These are phyloP conservation scores for Talaromyces sp. DNA, from an alignment of 2,329 filamentous ascomycete genomes.

Conservation along the genomic window DNA sequence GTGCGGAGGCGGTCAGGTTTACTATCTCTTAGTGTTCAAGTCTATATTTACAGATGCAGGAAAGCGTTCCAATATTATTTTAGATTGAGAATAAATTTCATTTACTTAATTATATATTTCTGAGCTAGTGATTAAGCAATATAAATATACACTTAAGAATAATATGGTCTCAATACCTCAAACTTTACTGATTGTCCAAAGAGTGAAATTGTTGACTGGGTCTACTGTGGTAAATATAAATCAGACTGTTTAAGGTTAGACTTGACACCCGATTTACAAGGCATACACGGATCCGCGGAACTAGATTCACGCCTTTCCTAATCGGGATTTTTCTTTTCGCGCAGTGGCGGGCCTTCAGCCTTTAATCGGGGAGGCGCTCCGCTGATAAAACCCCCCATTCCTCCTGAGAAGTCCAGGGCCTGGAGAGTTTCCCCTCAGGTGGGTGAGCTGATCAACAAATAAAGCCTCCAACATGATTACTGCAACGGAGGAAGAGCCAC, in stretches of 20 bases:
- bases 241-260: background rate
- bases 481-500: conserved; percentile 38
- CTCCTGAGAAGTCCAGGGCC: conserved; percentile 15
- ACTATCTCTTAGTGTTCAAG: too few relatives aligned
- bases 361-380: conserved; percentile 14
- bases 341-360: background rate
- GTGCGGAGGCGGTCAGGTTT: too few relatives aligned
- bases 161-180: too few relatives aligned
- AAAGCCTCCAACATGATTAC: conserved; percentile 36
- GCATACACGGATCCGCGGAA: conserved; percentile 31
- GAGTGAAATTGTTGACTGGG: too few relatives aligned
- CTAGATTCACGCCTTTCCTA: conserved; percentile 32
- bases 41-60: too few relatives aligned
- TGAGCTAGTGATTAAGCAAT: too few relatives aligned
- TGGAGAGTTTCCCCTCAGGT: background rate
- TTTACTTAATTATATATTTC: too few relatives aligned
- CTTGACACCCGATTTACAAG: conserved; percentile 14
- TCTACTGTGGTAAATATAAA: too few relatives aligned
- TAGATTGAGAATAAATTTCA: too few relatives aligned
- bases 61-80: too few relatives aligned
- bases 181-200: too few relatives aligned
- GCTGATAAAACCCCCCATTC: conserved; percentile 15
- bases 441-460: background rate
- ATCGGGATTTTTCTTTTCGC: conserved; percentile 36
- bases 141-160: too few relatives aligned